Conservation (phyloP, 1,284 basidiomycete species). For the Ganoderma leucocontextum region DNA sequence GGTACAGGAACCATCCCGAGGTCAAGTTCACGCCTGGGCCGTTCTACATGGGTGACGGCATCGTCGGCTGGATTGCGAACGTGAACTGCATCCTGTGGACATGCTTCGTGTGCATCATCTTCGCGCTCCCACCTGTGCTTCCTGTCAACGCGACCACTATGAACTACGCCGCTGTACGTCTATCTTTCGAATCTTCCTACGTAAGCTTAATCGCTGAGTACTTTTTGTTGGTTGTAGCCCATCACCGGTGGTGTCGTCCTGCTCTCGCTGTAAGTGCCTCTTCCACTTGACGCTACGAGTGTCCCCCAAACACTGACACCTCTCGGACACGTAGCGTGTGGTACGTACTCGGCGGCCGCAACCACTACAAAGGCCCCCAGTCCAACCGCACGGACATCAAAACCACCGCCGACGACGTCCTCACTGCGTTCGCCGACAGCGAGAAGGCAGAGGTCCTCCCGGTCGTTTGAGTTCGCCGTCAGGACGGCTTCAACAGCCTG, state of each 20-base stretch:
- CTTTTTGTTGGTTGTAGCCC: constrained; percentile 29
- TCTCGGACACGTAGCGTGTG: constrained; percentile 30
- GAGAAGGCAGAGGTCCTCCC: constrained; percentile 23
- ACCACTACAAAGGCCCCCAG: constrained; percentile 42
- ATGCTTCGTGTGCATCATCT: constrained; percentile 72
- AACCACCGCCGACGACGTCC: constrained; percentile 15
- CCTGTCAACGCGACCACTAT: constrained; percentile 78
- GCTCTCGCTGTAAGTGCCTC: constrained; percentile 43
- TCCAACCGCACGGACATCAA: constrained; percentile 32
- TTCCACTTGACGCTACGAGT: neutral
- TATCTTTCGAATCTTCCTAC: neutral
- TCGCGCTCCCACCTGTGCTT: constrained; percentile 74
- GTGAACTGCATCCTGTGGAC: constrained; percentile 75
- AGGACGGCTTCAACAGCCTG: constrained; percentile 27
- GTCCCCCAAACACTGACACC: constrained; percentile 7
- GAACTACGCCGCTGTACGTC: constrained; percentile 73
- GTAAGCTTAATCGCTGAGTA: neutral
- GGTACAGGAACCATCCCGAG: constrained; percentile 84
- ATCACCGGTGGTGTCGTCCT: constrained; percentile 49
- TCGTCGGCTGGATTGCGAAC: constrained; percentile 73
- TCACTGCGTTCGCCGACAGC: constrained; percentile 10
- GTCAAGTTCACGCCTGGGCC: constrained; percentile 90
- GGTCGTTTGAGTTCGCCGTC: constrained; percentile 17
- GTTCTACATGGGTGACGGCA: constrained; percentile 83
- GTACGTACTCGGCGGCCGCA: constrained; percentile 39